phyloP scores from a whole-genome alignment of 2,329 filamentous ascomycete species.

The Helotiales sp. region DNA sequence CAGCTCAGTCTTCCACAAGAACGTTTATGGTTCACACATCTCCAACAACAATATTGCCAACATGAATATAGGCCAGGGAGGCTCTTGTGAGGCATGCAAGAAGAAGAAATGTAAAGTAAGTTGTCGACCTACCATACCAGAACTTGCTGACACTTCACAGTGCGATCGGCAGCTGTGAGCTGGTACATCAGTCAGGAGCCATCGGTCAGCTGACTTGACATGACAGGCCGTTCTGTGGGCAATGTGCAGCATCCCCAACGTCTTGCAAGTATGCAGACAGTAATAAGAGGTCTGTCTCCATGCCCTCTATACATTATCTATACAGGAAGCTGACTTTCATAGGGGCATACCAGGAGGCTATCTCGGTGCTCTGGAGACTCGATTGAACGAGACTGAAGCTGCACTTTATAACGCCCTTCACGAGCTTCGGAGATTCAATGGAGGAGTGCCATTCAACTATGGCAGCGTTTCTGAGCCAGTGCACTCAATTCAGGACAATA shows the following conservation, averaged over 20 bases:
- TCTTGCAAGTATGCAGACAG: conserved; percentile 7
- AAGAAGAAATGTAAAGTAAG: conserved; percentile 12
- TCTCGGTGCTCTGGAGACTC: conserved; percentile 39
- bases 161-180: conserved; percentile 11
- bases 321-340: background rate
- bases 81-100: conserved; percentile 14
- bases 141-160: background rate
- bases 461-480: background rate
- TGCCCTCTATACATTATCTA: background rate
- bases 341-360: conserved; percentile 41
- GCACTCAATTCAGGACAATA: background rate
- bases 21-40: background rate
- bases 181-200: background rate
- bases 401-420: conserved; percentile 29
- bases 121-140: background rate
- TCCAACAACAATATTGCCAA: background rate
- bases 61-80: conserved; percentile 4
- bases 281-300: conserved; percentile 9
- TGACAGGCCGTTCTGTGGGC: conserved; percentile 6
- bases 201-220: background rate
- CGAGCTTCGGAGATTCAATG: conserved; percentile 1
- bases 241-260: background rate
- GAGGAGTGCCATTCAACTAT: background rate
- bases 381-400: conserved; percentile 35
- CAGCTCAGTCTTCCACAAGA: no score